phyloP scores from a whole-genome alignment of 2,329 filamentous ascomycete genomes.

The Zasmidium cellare region DNA sequence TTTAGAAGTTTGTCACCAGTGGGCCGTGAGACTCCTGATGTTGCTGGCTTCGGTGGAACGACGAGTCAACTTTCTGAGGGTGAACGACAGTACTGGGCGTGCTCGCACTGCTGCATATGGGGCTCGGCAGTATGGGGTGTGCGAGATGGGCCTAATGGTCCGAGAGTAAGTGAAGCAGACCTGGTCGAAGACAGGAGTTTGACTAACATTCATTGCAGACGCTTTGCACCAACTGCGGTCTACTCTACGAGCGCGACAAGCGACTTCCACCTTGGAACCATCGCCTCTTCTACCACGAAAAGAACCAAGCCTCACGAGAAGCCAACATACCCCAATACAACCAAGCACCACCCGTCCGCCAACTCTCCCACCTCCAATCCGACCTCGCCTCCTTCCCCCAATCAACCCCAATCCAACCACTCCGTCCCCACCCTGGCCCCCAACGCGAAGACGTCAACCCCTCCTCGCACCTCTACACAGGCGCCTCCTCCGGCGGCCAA shows the following conservation, averaged over 20 bases:
- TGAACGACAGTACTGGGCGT: conserved; percentile 83
- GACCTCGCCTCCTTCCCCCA: conserved; percentile 31
- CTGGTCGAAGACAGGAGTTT: background rate
- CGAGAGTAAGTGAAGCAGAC: conserved; percentile 64
- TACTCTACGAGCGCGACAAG: conserved; percentile 83
- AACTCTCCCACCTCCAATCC: conserved; percentile 30
- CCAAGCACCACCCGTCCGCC: conserved; percentile 22
- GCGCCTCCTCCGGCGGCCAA: conserved; percentile 33
- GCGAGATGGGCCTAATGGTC: conserved; percentile 81
- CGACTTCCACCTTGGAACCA: conserved; percentile 76
- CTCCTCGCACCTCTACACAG: conserved; percentile 36
- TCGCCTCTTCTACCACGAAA: conserved; percentile 60
- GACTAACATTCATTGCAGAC: conserved; percentile 53
- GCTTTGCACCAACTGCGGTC: conserved; percentile 90
- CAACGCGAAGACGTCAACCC: conserved; percentile 26
- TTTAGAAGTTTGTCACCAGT: conserved; percentile 85
- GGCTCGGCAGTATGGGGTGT: conserved; percentile 93
- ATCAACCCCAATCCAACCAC: conserved; percentile 20
- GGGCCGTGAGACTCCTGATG: conserved; percentile 80
- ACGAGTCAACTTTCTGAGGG: conserved; percentile 65
- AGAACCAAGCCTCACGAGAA: conserved; percentile 37
- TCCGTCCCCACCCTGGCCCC: conserved; percentile 2
- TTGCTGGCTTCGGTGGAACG: conserved; percentile 64
- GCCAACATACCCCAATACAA: conserved; percentile 23
- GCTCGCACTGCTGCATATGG: conserved; percentile 82